Conservation (phyloP, 306 rosid genomes). For the Carpinus fangiana region DNA sequence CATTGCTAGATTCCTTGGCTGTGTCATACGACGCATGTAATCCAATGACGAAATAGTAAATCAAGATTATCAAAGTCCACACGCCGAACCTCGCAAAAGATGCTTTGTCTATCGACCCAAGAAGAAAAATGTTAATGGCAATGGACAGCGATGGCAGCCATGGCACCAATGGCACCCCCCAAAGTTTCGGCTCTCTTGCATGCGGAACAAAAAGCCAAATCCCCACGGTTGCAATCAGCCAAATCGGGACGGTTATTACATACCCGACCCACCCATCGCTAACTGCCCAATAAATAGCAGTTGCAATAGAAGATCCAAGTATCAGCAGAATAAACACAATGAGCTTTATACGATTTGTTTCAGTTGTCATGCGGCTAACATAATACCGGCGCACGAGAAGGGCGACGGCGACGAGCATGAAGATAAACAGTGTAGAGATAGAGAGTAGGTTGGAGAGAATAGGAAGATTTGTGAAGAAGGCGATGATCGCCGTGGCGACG, state of each 20-base stretch:
- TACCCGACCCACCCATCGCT: constrained; percentile 55
- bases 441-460: constrained; percentile 66
- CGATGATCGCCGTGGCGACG: constrained; percentile 50
- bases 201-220: constrained; percentile 57
- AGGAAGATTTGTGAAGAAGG: constrained; percentile 61
- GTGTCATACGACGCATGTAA: constrained; percentile 53
- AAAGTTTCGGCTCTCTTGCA: constrained; percentile 57
- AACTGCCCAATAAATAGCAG: constrained; percentile 39
- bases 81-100: constrained; percentile 50
- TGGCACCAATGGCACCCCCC: constrained; percentile 86
- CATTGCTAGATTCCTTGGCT: constrained; percentile 36
- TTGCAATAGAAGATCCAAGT: constrained; percentile 45
- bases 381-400: constrained; percentile 74
- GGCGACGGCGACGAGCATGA: constrained; percentile 71
- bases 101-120: constrained; percentile 64
- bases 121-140: constrained; percentile 69
- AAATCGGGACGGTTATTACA: constrained; percentile 40
- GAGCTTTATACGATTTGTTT: constrained; percentile 36
- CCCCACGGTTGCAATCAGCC: constrained; percentile 50
- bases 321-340: constrained; percentile 40
- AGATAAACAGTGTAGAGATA: constrained; percentile 71
- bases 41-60: constrained; percentile 46
- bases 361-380: constrained; percentile 46
- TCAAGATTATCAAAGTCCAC: constrained; percentile 39
- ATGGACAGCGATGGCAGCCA: constrained; percentile 73